Evolutionary conservation across 495 filamentous ascomycete genomes (phyloP).

Genomic region (Neurospora terricola): DNA sequence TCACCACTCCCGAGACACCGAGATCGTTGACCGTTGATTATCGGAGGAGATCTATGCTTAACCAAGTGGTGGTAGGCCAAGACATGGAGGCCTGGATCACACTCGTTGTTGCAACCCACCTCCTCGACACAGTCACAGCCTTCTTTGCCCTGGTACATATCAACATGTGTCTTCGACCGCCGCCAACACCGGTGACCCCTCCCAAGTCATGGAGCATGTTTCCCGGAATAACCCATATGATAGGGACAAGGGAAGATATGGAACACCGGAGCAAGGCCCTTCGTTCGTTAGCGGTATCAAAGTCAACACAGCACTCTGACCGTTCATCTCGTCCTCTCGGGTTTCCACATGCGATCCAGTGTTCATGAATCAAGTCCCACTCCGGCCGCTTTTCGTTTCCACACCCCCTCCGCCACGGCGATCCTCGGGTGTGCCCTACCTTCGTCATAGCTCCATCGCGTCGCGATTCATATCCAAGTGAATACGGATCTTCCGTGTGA

Average conservation of each 20-base stretch:
- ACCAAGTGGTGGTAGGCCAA: not conserved
- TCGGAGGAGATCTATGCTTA: not conserved
- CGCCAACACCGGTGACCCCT: not conserved
- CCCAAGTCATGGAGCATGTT: not conserved
- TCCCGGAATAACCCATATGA: not conserved
- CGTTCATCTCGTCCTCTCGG: not conserved
- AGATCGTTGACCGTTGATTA: not conserved
- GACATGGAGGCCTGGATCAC: not conserved
- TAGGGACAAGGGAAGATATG: not conserved
- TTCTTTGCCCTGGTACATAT: not conserved
- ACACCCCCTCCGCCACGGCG: not conserved
- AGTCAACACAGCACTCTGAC: not conserved
- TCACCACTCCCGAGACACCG: not conserved
- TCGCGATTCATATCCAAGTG: not conserved
- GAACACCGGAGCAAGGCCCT: not conserved
- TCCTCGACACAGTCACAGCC: not conserved
- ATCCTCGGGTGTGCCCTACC: not conserved
- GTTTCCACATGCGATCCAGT: not conserved
- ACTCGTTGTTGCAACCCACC: not conserved
- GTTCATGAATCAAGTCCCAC: not conserved
- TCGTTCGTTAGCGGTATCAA: not conserved
- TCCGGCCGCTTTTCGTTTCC: not conserved
- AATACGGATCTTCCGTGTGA: not conserved
- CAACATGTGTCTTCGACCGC: not conserved
- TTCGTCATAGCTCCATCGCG: not conserved